Conservation (phyloP, 2,329 filamentous ascomycete species). For the Colletotrichum cordylinicola region DNA sequence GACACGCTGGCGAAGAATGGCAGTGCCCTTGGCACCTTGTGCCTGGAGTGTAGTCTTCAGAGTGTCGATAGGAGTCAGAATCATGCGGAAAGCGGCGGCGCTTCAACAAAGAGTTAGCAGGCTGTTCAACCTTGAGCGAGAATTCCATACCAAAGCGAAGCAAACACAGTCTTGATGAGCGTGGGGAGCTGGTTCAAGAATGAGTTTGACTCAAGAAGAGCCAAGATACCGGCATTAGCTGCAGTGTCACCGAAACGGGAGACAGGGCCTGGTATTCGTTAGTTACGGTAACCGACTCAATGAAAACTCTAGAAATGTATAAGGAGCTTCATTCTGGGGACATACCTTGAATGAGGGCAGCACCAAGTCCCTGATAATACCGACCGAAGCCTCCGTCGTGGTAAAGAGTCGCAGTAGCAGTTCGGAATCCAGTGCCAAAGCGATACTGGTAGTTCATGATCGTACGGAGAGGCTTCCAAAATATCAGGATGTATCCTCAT, state of each 20-base stretch:
- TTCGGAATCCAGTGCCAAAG: conserved; percentile 45
- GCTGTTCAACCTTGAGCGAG: not conserved
- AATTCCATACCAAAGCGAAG: conserved; percentile 43
- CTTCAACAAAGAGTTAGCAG: conserved; percentile 24
- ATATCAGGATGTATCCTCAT: not conserved
- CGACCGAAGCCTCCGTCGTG: conserved; percentile 44
- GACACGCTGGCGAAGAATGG: conserved; percentile 47
- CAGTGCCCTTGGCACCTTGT: conserved; percentile 47
- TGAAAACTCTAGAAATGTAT: not conserved
- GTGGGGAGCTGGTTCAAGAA: conserved; percentile 48
- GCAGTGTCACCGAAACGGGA: conserved; percentile 54
- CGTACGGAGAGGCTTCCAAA: conserved; percentile 48
- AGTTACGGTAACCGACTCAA: not conserved
- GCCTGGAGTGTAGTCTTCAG: conserved; percentile 57
- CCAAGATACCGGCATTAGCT: conserved; percentile 55
- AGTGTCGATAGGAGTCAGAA: conserved; percentile 53
- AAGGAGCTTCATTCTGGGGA: not conserved
- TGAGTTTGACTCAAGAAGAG: conserved; percentile 50
- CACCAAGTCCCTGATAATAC: conserved; percentile 51
- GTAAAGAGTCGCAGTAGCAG: conserved; percentile 45
- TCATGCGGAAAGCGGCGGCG: conserved; percentile 51
- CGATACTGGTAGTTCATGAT: conserved; percentile 60
- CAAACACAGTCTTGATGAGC: conserved; percentile 50
- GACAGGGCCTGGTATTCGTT: conserved; percentile 39
- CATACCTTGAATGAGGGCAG: conserved; percentile 50